Evolutionary conservation across 495 filamentous ascomycete species (phyloP).

Genomic region (Penicillium ochrochloron): DNA sequence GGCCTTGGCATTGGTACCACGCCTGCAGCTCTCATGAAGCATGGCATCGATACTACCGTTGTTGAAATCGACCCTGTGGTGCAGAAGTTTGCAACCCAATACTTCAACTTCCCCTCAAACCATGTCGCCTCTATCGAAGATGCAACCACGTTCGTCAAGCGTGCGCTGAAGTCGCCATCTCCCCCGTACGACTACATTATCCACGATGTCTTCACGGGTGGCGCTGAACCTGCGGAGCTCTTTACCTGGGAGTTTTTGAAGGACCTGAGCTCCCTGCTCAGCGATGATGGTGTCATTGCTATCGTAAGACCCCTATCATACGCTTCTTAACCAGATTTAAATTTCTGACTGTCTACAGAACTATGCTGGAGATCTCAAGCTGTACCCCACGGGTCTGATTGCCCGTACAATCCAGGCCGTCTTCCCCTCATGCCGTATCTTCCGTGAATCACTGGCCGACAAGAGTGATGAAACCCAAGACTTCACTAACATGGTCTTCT

Average conservation of each 20-base stretch:
- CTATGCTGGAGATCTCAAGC: conserved; percentile 89
- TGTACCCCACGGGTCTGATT: conserved; percentile 70
- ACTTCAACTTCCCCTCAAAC: conserved; percentile 79
- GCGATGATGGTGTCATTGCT: conserved; percentile 80
- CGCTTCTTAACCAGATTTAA: not conserved
- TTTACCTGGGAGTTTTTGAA: conserved; percentile 85
- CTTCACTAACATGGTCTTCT: conserved; percentile 89
- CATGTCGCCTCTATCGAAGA: conserved; percentile 83
- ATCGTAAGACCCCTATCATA: conserved; percentile 63
- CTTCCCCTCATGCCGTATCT: conserved; percentile 83
- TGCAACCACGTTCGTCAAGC: conserved; percentile 72
- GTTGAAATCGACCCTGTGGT: conserved; percentile 94
- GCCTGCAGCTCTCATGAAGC: conserved; percentile 80
- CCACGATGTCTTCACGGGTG: conserved; percentile 98
- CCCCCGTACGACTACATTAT: conserved; percentile 84
- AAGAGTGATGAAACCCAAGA: conserved; percentile 54
- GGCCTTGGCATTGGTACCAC: conserved; percentile 93
- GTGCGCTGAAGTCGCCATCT: conserved; percentile 45
- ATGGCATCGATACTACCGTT: conserved; percentile 89
- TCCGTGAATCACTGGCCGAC: conserved; percentile 70
- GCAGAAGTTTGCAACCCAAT: conserved; percentile 75
- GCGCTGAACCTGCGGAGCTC: conserved; percentile 83
- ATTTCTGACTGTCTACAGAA: conserved; percentile 61
- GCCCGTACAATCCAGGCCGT: conserved; percentile 72
- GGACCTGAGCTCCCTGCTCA: conserved; percentile 69